phyloP scores from a whole-genome alignment of 2,329 filamentous ascomycete species.

The Phaeosphaeria sp. region DNA sequence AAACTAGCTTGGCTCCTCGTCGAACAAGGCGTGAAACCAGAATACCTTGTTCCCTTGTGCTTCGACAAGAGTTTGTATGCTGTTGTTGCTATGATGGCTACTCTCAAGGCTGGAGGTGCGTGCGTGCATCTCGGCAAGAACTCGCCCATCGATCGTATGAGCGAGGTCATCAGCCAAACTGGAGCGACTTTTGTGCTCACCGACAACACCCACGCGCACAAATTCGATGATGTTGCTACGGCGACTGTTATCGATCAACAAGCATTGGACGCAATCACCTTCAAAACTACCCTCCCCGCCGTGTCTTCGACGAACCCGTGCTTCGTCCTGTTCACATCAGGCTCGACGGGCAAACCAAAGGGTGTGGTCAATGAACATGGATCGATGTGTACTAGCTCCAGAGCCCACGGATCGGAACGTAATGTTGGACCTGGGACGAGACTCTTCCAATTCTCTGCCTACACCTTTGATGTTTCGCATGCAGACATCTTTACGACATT shows the following conservation, averaged over 20 bases:
- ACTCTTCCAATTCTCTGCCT: constrained; percentile 58
- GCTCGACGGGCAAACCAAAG: constrained; percentile 5
- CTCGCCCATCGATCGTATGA: neutral
- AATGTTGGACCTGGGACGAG: constrained; percentile 56
- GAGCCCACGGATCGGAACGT: neutral
- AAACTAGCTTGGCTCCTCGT: constrained; percentile 10
- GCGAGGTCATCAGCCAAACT: neutral
- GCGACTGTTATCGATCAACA: constrained; percentile 8
- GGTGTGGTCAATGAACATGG: constrained; percentile 1
- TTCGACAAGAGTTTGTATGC: constrained; percentile 26
- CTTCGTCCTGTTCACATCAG: constrained; percentile 7
- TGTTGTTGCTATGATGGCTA: constrained; percentile 47
- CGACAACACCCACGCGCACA: constrained; percentile 16
- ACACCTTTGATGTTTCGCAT: constrained; percentile 56
- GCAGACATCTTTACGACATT: constrained; percentile 59
- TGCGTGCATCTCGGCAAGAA: constrained; percentile 40
- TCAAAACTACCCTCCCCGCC: neutral
- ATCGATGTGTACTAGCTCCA: constrained; percentile 1
- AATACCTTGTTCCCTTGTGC: constrained; percentile 8
- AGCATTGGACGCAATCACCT: constrained; percentile 3
- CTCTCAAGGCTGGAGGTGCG: constrained; percentile 49
- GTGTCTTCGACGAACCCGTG: neutral
- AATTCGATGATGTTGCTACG: constrained; percentile 13
- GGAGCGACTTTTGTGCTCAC: constrained; percentile 1
- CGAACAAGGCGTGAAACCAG: constrained; percentile 3